Base-by-base conservation (phyloP, 306 rosid genomes). In the Begonia peltatifolia region DNA sequence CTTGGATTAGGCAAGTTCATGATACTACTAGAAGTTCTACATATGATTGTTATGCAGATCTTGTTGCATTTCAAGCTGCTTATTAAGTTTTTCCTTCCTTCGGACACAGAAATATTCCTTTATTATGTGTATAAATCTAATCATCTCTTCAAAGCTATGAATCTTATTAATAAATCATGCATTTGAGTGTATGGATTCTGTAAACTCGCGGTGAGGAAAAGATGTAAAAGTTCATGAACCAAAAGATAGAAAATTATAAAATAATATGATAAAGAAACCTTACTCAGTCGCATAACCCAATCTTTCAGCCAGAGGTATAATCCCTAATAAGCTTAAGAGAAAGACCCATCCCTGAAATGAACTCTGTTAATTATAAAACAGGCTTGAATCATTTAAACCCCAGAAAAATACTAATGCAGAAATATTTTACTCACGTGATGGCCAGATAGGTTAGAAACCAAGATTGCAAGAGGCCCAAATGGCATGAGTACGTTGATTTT, bases 221-320 rank as follows among this genome's bases (percentile, higher is more conserved):
- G 16, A 41, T 46, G 51, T 9, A 55, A 62, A 25, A 25, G 35
- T 25, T 25, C 35, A 25, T 25, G 35, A 25, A 25, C 35, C 35
- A 25, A 30, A 30, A 0, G 38, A 30, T 6, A 5, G 6, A 0
- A 30, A 30, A 6, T 30, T 30, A 30, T 6, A 30, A 30, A 30
- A 30, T 30, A 30, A 5, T 30, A 30, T 30, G 38, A 30, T 30
- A 9, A 1, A 30, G 60, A 65, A 65, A 35, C 13, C 69, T 66
- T 70, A 74, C 80, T 74, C 80, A 51, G 80, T 74, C 14, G 73
- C 69, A 66, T 70, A 74, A 38, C 80, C 80, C 54, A 74, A 52
- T 16, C 80, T 72, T 68, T 74, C 80, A 8, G 80, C 80, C 44
- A 74, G 55, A 59, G 80, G 80, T 62, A 74, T 59, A 61, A 74